Base-by-base conservation (phyloP, 1,284 basidiomycete species). In the Boletellus deceptivus region DNA sequence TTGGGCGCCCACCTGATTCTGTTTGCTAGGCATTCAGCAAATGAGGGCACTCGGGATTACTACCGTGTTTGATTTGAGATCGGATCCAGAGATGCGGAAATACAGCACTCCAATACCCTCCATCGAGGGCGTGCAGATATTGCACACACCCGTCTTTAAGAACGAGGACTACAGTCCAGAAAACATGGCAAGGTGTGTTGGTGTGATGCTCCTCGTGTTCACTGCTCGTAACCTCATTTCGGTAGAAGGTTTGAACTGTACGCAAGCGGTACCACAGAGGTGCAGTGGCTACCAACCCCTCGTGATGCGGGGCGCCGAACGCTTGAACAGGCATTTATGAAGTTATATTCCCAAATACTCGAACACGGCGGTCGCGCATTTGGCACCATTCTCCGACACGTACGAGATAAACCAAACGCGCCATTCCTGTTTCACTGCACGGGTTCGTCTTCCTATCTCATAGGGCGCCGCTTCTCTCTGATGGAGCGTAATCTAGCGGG, bases 91-190 rank as follows among this genome's bases (percentile, higher is more conserved):
- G 70, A 86, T 89, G 59, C 72, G 71, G 58, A 87, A 87, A 65
- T 90, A 87, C 67, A 75, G 79, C 50, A 70, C 79, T 4, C 83
- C 84, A 20, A 70, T 77, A 51, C 88, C 87, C 34, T 56, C 68
- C 13, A 82, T 90, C 48, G 75, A 81, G 31, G 84, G 79, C 8
- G 73, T 88, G 18, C 73, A 81, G 42, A 67, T 89, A 50, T 41
- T 81, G 17, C 80, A 76, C 51, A 68, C 73, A 16, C 86, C 88
- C 1, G 84, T 89, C 34, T 90, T 90, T 62, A 72, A 78, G 59
- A 80, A 70, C 38, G 83, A 84, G 59, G 88, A 90, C 63, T 90
- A 90, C 64, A 88, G 85, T 59, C 87, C 88, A 24, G 84, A 89
- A 68, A 81, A 78, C 69, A 87, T 89, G 80, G 83, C 88, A 57